A percentile compares a stretch with the other conserved stretches of the same genome.
These are phyloP conservation scores for Aureobasidium pullulans DNA, from an alignment of 2,329 filamentous ascomycete genomes.

Conservation along the genomic window DNA sequence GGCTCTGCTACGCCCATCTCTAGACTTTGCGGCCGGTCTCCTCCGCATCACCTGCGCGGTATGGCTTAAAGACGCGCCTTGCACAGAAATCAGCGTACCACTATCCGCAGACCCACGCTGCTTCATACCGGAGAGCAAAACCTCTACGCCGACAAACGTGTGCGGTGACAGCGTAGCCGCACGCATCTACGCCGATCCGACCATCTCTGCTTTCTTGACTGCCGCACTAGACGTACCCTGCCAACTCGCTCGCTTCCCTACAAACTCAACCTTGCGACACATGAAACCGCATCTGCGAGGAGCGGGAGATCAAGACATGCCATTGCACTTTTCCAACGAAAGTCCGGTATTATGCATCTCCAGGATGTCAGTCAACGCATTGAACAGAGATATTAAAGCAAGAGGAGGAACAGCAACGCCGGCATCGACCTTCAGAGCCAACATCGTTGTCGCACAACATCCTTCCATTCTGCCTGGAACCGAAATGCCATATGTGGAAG, in stretches of 20 bases:
- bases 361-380: slow-evolving; percentile 64
- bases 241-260: slow-evolving; percentile 74
- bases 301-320: slow-evolving; percentile 27
- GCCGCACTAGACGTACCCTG: slow-evolving; percentile 69
- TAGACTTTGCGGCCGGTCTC: slow-evolving; percentile 63
- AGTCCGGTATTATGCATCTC: slow-evolving; percentile 85
- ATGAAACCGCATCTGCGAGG: slow-evolving; percentile 62
- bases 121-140: slow-evolving; percentile 35
- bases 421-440: slow-evolving; percentile 76
- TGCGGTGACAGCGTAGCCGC: slow-evolving; percentile 74
- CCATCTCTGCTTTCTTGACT: slow-evolving; percentile 72
- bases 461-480: slow-evolving; percentile 33
- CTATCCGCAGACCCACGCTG: slow-evolving; percentile 60
- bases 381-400: slow-evolving; percentile 65
- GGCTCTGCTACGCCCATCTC: slow-evolving; percentile 67
- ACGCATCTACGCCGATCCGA: slow-evolving; percentile 58
- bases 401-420: slow-evolving; percentile 58
- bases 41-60: slow-evolving; percentile 48
- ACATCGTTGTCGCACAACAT: slow-evolving; percentile 62
- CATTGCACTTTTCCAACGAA: slow-evolving; percentile 83
- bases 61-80: background rate
- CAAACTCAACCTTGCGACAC: slow-evolving; percentile 56
- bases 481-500: slow-evolving; percentile 66
- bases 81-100: slow-evolving; percentile 38
- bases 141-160: slow-evolving; percentile 52